Evolutionary conservation across 495 filamentous ascomycete genomes (phyloP), one percentile per base, ranked within the genome.

Genomic region (Melanomma pulvis-pyrius): DNA sequence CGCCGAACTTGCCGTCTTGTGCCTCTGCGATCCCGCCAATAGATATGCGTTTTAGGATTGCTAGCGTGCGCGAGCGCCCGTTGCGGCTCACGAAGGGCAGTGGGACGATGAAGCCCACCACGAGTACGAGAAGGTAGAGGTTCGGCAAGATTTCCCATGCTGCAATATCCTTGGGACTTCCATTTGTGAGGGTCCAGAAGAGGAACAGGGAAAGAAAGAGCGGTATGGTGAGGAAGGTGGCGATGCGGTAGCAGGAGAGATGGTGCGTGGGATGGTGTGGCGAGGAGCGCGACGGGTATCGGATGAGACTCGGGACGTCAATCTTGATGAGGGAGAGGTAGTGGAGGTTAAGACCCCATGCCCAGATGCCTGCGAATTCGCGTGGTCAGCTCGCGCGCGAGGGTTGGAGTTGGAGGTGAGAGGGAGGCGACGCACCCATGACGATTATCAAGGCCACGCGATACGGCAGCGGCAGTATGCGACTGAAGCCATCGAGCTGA

Each of bases 1-100:
- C 94, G 46, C 90, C 92, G 71, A 98, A 98, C 72, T 93, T 96
- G 39, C 91, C 91, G 78, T 92, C 87, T 54, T 89, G 84, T 7
- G 88, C 75, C 74, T 90, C 86, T 9, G 92, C 91, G n/a, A 97
- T 76, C 0, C 91, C 90, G 30, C 91, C 92, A 48, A 94, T 80
- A 67, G 82, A 83, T 48, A 96, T 84, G 30, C 91, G 88, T 59
- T 84, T 85, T 17, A 96, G 78, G 0, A 84, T 90, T 9, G 82
- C 71, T 48, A 96, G 84, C 47, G 96, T 87, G 3, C 91, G 86
- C 53, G 82, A 82, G 32, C 94, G 90, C 0, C 94, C 94, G 26
- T 83, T 76, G 48, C 85, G 84, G 30, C 90, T 89, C 63, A 90
- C 82, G 36, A 83, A 82, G 29, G 89, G 85, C 53, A 92, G 79